Evolutionary conservation across 345 rosid species (phyloP), one percentile per base, ranked within the genome.

Genomic region (Diplotaxis tenuifolia): DNA sequence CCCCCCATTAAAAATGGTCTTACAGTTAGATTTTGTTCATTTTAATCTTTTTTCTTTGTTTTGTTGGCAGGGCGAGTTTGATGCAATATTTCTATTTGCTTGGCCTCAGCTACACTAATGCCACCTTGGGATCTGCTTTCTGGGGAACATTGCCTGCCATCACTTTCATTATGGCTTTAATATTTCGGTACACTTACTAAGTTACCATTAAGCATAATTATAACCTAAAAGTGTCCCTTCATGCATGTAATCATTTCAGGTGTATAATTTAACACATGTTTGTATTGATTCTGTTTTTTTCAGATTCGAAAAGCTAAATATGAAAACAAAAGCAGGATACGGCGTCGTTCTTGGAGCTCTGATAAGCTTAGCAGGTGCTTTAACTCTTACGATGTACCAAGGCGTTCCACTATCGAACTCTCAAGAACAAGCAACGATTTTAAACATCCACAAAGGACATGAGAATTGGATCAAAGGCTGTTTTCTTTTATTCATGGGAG

Each of bases 111-210:
- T 78, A 86, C 77, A 86, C 96, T 27, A 82, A 89, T 7, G 89
- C 96, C 40, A 83, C 91, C 28, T 73, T 86, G 54, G 64, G 85
- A 0, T 82, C 86, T 68, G 93, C 93, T 40, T 90, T 88, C 77
- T 32, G 72, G 79, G 86, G 83, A 75, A 75, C 81, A 59, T 78
- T 88, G 36, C 92, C 96, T 23, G 82, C 86, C 7, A 15, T 79
- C 69, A 90, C 96, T 49, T 88, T 88, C 77, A 47, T 88, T 31
- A 70, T 86, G 88, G 91, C 94, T 62, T 62, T 90, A 59, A 80
- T 88, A 20, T 82, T 88, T 59, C 71, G 92, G 94, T 87, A 88
- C 10, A 18, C 23, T 59, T 28, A 28, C 22, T 6, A 47, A 18
- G 16, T 59, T 28, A 28, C 22, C 4, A 47, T 59, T 2, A 32